Conservation (phyloP, 306 rosid species). For the Castanea sativa region DNA sequence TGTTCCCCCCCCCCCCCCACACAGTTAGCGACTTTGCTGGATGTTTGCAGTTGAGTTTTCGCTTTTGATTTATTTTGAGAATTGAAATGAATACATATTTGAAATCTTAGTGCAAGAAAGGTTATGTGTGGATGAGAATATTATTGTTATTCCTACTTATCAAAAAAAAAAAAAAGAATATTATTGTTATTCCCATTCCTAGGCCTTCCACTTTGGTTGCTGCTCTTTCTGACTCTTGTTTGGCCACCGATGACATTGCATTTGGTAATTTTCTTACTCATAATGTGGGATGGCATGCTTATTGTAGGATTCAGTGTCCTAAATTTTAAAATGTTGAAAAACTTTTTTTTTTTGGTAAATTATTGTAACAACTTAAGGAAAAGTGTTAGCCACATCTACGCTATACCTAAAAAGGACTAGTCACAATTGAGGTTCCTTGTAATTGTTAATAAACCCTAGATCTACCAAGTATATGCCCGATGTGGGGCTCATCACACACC, state of each 20-base stretch:
- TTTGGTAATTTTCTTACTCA: constrained; percentile 55
- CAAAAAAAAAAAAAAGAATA: constrained; percentile 29
- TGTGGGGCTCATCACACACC: too few species aligned
- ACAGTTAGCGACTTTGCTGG: too few species aligned
- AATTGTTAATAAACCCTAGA: too few species aligned
- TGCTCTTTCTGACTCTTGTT: constrained; percentile 84
- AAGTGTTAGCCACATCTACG: accelerated
- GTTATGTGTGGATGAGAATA: constrained; percentile 67
- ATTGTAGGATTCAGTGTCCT: constrained; percentile 5
- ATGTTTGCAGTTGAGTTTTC: neutral
- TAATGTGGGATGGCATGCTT: constrained; percentile 4
- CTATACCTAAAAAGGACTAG: too few species aligned
- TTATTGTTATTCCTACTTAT: constrained; percentile 57
- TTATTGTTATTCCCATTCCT: constrained; percentile 79
- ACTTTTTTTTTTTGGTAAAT: too few species aligned
- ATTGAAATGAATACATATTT: neutral
- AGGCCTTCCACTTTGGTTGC: constrained; percentile 88
- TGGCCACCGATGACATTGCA: constrained; percentile 69
- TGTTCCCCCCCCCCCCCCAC: too few species aligned
- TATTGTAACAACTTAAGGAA: too few species aligned
- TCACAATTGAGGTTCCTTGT: too few species aligned
- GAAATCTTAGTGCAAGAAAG: constrained; percentile 59
- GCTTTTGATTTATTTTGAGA: neutral
- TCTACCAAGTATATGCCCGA: too few species aligned
- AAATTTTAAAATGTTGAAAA: neutral